A percentile compares a stretch with the other conserved stretches of the same genome.
Conservation (phyloP, 83 land plant genomes). For the Picea abies region DNA sequence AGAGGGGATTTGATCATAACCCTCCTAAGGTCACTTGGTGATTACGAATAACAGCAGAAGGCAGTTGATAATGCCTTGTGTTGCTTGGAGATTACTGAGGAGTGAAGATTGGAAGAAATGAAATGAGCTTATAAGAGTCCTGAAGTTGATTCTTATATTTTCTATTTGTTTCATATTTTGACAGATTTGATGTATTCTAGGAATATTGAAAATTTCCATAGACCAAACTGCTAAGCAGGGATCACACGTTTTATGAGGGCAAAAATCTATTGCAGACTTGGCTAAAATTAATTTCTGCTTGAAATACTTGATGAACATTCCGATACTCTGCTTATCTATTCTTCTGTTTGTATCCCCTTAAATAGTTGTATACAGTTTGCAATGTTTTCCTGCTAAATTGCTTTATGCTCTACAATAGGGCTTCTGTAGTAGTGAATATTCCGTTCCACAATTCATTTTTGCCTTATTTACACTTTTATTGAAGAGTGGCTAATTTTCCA, state of each 20-base stretch:
- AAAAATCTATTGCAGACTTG: neutral
- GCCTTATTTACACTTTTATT: neutral
- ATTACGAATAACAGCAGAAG: neutral
- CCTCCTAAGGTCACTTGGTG: neutral
- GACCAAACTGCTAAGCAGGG: neutral
- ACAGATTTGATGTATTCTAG: neutral
- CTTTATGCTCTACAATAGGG: too few relatives aligned
- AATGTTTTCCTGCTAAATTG: neutral
- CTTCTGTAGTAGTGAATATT: neutral
- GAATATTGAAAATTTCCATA: neutral
- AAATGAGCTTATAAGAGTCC: neutral
- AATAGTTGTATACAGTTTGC: neutral
- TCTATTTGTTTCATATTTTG: neutral
- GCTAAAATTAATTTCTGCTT: neutral
- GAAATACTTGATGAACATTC: neutral
- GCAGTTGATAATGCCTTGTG: neutral
- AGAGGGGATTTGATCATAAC: conserved; percentile 2
- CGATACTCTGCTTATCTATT: neutral
- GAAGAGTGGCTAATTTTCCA: neutral
- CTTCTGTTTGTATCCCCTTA: neutral
- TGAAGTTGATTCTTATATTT: neutral
- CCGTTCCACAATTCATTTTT: neutral
- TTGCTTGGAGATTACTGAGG: neutral
- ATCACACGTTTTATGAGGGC: neutral
- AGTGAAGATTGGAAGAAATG: conserved; percentile 3